These are phyloP conservation scores for Trametes punicea DNA, from an alignment of 768 basidiomycete genomes.

Conservation along the genomic window DNA sequence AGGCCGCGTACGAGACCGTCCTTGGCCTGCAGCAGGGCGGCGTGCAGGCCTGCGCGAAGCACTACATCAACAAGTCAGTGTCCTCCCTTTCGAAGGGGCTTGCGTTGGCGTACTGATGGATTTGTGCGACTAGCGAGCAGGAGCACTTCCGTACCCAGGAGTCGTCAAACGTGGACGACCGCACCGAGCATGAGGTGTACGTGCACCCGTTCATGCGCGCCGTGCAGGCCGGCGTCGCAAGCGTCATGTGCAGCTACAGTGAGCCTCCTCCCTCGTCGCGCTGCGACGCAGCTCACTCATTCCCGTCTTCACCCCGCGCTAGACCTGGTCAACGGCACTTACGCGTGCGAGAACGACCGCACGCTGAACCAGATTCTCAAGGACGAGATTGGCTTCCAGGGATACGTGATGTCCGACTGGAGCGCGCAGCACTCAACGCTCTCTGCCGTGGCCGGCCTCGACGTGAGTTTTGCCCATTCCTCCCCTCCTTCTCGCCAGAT, in stretches of 20 bases:
- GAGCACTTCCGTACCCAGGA: slow-evolving; percentile 54
- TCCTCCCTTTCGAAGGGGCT: neutral
- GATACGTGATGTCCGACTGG: slow-evolving; percentile 79
- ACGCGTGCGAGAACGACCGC: slow-evolving; percentile 72
- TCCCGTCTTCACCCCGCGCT: neutral
- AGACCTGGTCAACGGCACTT: slow-evolving; percentile 69
- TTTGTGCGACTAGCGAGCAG: slow-evolving; percentile 49
- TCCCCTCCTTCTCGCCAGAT: neutral
- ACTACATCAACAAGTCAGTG: slow-evolving; percentile 70
- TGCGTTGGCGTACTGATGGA: neutral
- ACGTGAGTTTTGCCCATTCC: slow-evolving; percentile 40
- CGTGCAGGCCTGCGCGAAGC: slow-evolving; percentile 86
- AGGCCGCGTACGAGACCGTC: slow-evolving; percentile 75
- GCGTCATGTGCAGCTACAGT: slow-evolving; percentile 79
- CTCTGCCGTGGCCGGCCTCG: slow-evolving; percentile 56
- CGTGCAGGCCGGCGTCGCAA: slow-evolving; percentile 70
- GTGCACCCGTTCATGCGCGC: slow-evolving; percentile 65
- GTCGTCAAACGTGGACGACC: slow-evolving; percentile 73
- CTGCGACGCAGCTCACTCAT: neutral
- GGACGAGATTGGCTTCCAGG: slow-evolving; percentile 73
- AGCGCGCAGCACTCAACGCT: slow-evolving; percentile 59
- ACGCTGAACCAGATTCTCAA: slow-evolving; percentile 74
- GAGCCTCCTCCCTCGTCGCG: slow-evolving; percentile 21
- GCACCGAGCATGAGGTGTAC: slow-evolving; percentile 76
- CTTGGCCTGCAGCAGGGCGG: slow-evolving; percentile 76